Conservation (phyloP, 1,139 yeast species). For the Saccharomyces hybrid region DNA sequence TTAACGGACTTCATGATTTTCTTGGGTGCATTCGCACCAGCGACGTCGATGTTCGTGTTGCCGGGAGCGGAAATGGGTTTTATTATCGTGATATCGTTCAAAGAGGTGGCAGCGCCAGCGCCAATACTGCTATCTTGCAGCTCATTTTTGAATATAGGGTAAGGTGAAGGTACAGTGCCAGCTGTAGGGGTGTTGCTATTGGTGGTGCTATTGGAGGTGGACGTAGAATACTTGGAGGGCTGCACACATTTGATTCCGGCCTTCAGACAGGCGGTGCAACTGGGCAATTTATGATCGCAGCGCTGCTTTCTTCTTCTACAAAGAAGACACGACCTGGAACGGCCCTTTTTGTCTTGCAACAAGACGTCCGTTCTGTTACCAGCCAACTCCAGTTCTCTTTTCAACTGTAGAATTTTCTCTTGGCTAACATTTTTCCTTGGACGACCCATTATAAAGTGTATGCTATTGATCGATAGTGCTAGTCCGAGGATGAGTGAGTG, state of each 20-base stretch:
- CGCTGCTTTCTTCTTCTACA: slow-evolving; percentile 48
- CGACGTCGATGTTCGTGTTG: not conserved
- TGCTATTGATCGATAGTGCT: not conserved
- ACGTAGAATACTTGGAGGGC: slow-evolving; percentile 42
- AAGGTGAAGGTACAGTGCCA: not conserved
- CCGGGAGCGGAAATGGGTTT: not conserved
- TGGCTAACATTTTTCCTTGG: slow-evolving; percentile 31
- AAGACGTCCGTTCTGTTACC: slow-evolving; percentile 25
- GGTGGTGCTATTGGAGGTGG: not conserved
- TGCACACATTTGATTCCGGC: slow-evolving; percentile 51
- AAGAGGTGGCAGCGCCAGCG: not conserved
- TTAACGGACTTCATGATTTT: slow-evolving; percentile 9
- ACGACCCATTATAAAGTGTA: slow-evolving; percentile 26
- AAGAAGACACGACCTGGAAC: slow-evolving; percentile 44
- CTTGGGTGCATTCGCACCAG: not conserved
- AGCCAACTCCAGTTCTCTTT: slow-evolving; percentile 29
- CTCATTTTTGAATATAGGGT: too few species aligned
- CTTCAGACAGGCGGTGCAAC: slow-evolving; percentile 53
- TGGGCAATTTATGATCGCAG: slow-evolving; percentile 53
- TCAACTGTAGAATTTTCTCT: slow-evolving; percentile 28
- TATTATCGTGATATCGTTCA: not conserved
- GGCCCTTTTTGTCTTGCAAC: slow-evolving; percentile 37
- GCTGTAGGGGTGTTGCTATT: not conserved
- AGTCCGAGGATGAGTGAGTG: not conserved
- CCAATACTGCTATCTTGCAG: too few species aligned